Evolutionary conservation across 2,329 filamentous ascomycete genomes (phyloP), one percentile per base, ranked within the genome.

Genomic region (Elsinoe fawcettii): DNA sequence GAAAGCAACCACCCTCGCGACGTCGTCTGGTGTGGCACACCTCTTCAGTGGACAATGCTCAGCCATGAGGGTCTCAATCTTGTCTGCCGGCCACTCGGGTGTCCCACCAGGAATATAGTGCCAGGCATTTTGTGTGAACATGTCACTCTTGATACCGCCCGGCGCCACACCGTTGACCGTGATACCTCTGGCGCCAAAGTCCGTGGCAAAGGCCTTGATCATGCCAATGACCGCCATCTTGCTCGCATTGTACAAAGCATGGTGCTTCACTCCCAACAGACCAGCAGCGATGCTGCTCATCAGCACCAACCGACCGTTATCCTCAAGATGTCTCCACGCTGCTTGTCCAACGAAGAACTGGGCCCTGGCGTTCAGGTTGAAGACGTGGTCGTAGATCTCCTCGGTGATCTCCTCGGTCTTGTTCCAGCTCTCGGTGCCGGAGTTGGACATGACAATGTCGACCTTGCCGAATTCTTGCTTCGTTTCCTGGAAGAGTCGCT

Each of bases 261-360:
- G 85, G 74, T 88, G 80, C 60, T 84, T 83, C 58, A 87, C 82
- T 55, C 84, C 84, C 36, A 84, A 76, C 64, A 87, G 76, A 61
- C 81, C 80, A 3, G 69, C 85, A 71, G 85, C 85, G 70, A 88
- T 88, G 59, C 80, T 85, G 27, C 80, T 82, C 82, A 87, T 90
- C 62, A 90, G 76, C 70, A 90, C 85, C 64, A 91, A 80, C 46
- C 87, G 79, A 30, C 87, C 87, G 58, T 86, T 84, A 44, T 80
- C 76, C 67, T 84, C 78, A 62, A 88, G 79, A 73, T 88, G 76
- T 73, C 85, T 85, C 71, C 86, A 86, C 5, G 82, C 87, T 58
- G 87, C 83, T 73, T 88, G 85, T 18, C 85, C 86, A 55, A 90
- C 85, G 70, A 90, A 89, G 77, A 89, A 89, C 72, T 89, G 84